Evolutionary conservation across 768 basidiomycete genomes (phyloP).

Genomic region (Amanita jacksonii): DNA sequence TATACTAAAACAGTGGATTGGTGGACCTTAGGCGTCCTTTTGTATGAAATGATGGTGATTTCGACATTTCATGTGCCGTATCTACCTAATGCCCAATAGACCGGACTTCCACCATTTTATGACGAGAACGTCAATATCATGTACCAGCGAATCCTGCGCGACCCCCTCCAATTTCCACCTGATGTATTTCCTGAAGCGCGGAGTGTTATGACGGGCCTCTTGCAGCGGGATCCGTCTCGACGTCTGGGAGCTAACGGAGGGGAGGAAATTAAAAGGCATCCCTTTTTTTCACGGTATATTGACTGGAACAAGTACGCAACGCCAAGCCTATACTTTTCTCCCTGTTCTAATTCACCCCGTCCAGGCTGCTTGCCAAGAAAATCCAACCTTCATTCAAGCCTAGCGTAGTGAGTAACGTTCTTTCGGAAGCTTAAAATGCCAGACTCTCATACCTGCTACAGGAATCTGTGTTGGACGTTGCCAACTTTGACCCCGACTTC

Average conservation of each 20-base stretch:
- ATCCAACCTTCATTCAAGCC: slow-evolving; percentile 98
- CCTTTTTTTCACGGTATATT: slow-evolving; percentile 91
- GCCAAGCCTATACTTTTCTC: too few species aligned
- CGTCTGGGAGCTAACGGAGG: slow-evolving; percentile 90
- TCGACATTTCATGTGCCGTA: slow-evolving; percentile 5
- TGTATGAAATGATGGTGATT: slow-evolving; percentile 92
- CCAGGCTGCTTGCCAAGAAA: slow-evolving; percentile 79
- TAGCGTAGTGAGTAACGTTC: slow-evolving; percentile 59
- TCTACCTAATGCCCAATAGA: slow-evolving; percentile 32
- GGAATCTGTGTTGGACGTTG: slow-evolving; percentile 92
- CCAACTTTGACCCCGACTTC: slow-evolving; percentile 97
- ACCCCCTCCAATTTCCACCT: slow-evolving; percentile 85
- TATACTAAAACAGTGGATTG: slow-evolving; percentile 99
- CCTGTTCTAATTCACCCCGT: background rate
- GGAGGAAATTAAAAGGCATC: slow-evolving; percentile 91
- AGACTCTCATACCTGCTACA: slow-evolving; percentile 18
- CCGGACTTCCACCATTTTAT: slow-evolving; percentile 96
- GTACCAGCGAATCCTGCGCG: slow-evolving; percentile 92
- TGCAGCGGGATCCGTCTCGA: slow-evolving; percentile 80
- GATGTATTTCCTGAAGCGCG: slow-evolving; percentile 86
- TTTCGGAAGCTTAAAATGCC: background rate
- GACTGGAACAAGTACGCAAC: slow-evolving; percentile 71
- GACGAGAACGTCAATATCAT: slow-evolving; percentile 98
- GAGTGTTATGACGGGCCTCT: slow-evolving; percentile 78
- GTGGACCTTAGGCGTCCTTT: slow-evolving; percentile 95